These are phyloP conservation scores for Candida labiduridarum DNA, from an alignment of 1,139 yeast species.

Conservation along the genomic window DNA sequence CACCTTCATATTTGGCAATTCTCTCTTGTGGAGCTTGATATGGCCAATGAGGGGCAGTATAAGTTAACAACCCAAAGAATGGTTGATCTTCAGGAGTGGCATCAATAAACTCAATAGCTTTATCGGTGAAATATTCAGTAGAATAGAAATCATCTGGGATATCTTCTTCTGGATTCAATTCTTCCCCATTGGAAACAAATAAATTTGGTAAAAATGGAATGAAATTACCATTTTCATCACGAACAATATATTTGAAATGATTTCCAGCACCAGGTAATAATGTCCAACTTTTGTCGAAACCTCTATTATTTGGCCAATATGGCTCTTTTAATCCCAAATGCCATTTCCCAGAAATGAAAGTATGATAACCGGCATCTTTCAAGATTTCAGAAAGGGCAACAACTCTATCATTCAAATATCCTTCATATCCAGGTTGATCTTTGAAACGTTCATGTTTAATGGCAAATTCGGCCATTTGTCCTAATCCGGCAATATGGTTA, in stretches of 20 bases:
- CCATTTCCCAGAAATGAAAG: constrained; percentile 60
- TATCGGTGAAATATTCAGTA: constrained; percentile 59
- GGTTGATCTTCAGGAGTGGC: constrained; percentile 38
- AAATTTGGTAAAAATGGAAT: constrained; percentile 35
- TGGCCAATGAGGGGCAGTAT: constrained; percentile 68
- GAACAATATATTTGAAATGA: constrained; percentile 53
- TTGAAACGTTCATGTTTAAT: constrained; percentile 32
- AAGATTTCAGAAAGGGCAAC: constrained; percentile 57
- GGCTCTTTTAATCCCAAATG: constrained; percentile 54
- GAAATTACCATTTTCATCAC: constrained; percentile 25
- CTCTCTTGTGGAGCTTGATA: constrained; percentile 54
- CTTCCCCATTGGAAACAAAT: constrained; percentile 38
- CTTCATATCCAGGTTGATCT: constrained; percentile 61
- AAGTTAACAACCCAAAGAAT: constrained; percentile 54
- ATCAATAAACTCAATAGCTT: constrained; percentile 38
- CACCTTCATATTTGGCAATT: constrained; percentile 50
- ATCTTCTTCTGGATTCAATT: constrained; percentile 33
- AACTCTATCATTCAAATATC: constrained; percentile 53
- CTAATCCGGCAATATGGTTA: constrained; percentile 62
- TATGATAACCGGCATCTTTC: constrained; percentile 48
- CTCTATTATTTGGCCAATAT: constrained; percentile 53
- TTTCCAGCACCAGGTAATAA: constrained; percentile 62
- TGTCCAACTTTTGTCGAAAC: constrained; percentile 53
- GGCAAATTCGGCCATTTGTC: constrained; percentile 59
- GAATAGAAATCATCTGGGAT: constrained; percentile 53